Base-by-base conservation (phyloP, 371 early-diverging fungal species). In the Mortierella sp. region DNA sequence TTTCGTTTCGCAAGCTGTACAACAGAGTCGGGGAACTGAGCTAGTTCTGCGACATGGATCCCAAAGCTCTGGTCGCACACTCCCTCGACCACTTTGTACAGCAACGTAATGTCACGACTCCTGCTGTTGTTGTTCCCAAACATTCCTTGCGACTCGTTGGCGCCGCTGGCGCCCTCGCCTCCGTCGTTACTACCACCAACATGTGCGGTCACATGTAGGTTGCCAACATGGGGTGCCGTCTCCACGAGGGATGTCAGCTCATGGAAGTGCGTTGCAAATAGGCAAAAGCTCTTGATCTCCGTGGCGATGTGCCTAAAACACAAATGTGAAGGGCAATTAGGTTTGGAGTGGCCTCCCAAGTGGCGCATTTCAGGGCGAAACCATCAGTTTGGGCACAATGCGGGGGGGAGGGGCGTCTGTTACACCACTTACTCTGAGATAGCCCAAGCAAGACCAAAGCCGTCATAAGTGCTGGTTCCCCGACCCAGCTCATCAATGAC, bases 401-500 rank as follows among this genome's bases (percentile, higher is more conserved):
- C 44, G n/a, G n/a, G n/a, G n/a, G n/a, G n/a, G n/a, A n/a, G n/a
- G n/a, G n/a, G n/a, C n/a, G n/a, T n/a, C n/a, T n/a, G 17, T 24
- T 16, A 19, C 9, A 44, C n/a, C 14, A 71, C 86, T 81, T 86
- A 92, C 89, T 99, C 96, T 39, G 96, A 93, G 49, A 99, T 96
- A 24, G 98, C 94, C 94, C 95, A 94, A 12, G 99, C 99, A 41
- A 99, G 81, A 19, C 98, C 97, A 72, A 96, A 92, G 7, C 99
- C 99, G 81, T 99, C 99, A 71, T 93, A 94, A 1, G 99, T 98
- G 62, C 95, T 94, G 37, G 99, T 99, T 27, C 99, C 99, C 62
- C 99, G 88, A 22, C 99, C 99, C 17, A 99, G 90, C 78, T 99
- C 99, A 80, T 99, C 99, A 73, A 99, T 97, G 58, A 99, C 94